Evolutionary conservation across 345 rosid species (phyloP), one percentile per base, ranked within the genome.

Genomic region (Eucalyptus erythrocorys): DNA sequence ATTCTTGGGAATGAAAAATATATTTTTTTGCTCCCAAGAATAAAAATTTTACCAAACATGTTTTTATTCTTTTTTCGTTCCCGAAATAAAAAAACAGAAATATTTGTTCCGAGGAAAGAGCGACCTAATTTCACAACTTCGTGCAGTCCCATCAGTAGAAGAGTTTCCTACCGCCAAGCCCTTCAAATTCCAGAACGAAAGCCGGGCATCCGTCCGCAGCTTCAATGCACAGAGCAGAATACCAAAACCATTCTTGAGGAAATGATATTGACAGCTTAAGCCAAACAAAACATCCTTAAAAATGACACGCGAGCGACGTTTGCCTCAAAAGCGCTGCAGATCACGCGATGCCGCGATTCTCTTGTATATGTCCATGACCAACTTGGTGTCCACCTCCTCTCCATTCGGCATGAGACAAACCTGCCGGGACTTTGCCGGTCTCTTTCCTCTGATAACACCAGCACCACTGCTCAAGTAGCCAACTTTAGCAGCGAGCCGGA

Each of bases 401-500:
- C 93, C 92, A 26, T 85, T 87, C 27, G 90, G 89, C 22, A 85
- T 76, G 81, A 85, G 24, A 4, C 89, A 43, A 87, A 93, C 81
- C 8, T 88, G 88, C 26, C 42, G 49, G 42, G 43, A 82, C 71
- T 59, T 91, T 30, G 89, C 88, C 37, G 68, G 81, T 50, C 66
- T 90, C 86, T 89, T 92, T 51, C 88, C 91, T 59, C 88, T 87
- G 40, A 87, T 86, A 50, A 88, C 92, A 4, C 90, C 42, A 26
- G 50, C 30, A 22, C 82, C 37, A 26, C 34, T 55, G 45, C 82
- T 71, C 71, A 47, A 13, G 87, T 48, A 5, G 32, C 76, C 76
- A 7, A 86, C 21, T 43, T 21, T 37, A 26, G 45, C 21, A 4
- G 49, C 34, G 6, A 86, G 76, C 13, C 32, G 9, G 66, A 87